These are phyloP conservation scores for Blastocystis sp. DNA, from an alignment of 352 stramenopile genomes.

Conservation along the genomic window DNA sequence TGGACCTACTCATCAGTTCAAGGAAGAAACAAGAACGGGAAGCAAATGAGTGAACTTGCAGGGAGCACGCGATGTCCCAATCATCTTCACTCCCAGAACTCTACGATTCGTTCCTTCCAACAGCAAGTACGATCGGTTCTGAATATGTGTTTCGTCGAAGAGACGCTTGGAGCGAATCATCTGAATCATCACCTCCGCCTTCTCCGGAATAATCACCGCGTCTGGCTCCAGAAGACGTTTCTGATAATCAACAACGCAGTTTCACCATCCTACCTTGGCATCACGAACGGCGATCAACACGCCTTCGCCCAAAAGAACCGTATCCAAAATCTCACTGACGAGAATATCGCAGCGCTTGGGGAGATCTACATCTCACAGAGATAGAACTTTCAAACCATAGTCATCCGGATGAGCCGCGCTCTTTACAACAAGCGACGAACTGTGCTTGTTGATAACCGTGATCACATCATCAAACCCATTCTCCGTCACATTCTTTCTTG, in stretches of 20 bases:
- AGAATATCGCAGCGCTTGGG: slow-evolving; percentile 31
- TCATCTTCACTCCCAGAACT: neutral
- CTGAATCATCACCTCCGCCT: neutral
- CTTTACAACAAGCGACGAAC: slow-evolving; percentile 67
- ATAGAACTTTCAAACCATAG: neutral
- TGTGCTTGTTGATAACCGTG: slow-evolving; percentile 69
- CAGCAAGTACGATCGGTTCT: neutral
- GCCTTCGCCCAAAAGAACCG: slow-evolving; percentile 45
- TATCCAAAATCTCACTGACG: slow-evolving; percentile 54
- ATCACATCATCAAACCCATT: slow-evolving; percentile 68
- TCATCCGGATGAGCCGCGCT: neutral
- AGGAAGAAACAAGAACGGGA: neutral
- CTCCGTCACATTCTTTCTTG: slow-evolving; percentile 62
- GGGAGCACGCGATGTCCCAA: neutral
- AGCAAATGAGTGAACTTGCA: neutral
- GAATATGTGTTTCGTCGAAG: neutral
- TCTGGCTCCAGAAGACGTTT: slow-evolving; percentile 25
- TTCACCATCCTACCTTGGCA: neutral
- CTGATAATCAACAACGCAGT: neutral
- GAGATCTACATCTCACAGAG: neutral
- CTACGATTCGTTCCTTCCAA: neutral
- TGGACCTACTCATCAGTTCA: neutral
- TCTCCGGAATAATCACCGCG: slow-evolving; percentile 33
- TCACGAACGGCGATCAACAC: slow-evolving; percentile 19
- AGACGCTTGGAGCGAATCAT: slow-evolving; percentile 19